Base-by-base conservation (phyloP, 2,329 filamentous ascomycete species). In the Stylonectria norvegica region DNA sequence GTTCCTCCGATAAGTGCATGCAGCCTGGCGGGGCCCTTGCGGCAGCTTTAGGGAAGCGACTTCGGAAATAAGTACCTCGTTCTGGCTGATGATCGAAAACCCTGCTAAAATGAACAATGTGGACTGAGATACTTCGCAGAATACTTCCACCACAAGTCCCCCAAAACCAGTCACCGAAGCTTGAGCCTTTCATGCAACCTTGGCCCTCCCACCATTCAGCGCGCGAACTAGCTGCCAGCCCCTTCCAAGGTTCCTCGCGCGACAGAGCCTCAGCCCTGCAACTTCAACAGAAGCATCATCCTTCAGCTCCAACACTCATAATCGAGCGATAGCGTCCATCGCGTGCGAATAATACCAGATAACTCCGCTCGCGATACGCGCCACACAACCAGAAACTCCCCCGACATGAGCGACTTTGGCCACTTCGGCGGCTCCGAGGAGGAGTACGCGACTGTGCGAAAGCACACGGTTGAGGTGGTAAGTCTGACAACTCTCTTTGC, bases 381-480 rank as follows among this genome's bases (percentile, higher is more conserved):
- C 49, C 39, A 18, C 38, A 35, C 16, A 32, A 34, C 28, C 18
- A 20, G 11, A 19, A 16, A 27, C 19, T 43, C 20, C n/a, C 41
- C 45, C 49, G 57, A 48, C 50, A 89, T 89, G 84, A 78, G 79
- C 55, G 85, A 89, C 66, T 84, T 85, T 66, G 70, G 67, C 50
- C 76, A 80, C 58, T 89, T 79, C 63, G 83, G 83, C 56, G 80
- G 81, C 57, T 78, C 80, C 17, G 86, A 91, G 27, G 87, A 91
- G 67, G 87, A 93, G 69, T 88, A 85, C 63, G 78, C 78, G 48
- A 86, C 91, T 69, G 79, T 95, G 58, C 86, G 80, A 69, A 88
- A 86, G 68, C 77, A 91, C 47, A 81, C 86, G 53, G 70, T 73
- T 38, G 86, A 90, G 59, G 79, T 94, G 58, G 89, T 95, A 76